These are phyloP conservation scores for Takashimella koratensis DNA, from an alignment of 1,284 basidiomycete species.

Conservation along the genomic window DNA sequence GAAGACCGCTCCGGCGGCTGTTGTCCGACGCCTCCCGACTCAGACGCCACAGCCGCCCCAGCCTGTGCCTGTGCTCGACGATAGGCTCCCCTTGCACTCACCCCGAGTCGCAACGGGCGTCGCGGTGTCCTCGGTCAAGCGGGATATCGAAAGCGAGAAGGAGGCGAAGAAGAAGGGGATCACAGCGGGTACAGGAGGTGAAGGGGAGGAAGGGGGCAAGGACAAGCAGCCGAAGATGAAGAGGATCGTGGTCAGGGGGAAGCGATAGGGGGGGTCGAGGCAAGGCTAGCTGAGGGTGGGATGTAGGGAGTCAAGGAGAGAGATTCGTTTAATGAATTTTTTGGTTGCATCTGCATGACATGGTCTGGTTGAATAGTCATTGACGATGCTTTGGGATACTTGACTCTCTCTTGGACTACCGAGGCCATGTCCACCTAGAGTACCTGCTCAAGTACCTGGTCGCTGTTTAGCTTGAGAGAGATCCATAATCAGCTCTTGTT, in stretches of 20 bases:
- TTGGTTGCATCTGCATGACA: too few species aligned
- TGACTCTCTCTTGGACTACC: too few species aligned
- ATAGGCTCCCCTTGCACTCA: constrained; percentile 46
- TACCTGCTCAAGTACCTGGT: too few species aligned
- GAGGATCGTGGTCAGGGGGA: constrained; percentile 41
- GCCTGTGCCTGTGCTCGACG: constrained; percentile 40
- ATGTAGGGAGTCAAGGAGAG: background rate
- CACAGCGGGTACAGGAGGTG: constrained; percentile 7
- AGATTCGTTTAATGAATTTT: too few species aligned
- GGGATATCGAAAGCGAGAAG: constrained; percentile 47
- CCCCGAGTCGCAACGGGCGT: constrained; percentile 44
- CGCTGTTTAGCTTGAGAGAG: too few species aligned
- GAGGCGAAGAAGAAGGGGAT: constrained; percentile 46
- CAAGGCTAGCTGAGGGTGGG: background rate
- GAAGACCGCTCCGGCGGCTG: background rate
- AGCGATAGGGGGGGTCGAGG: constrained; percentile 22
- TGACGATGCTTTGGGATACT: too few species aligned
- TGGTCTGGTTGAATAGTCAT: too few species aligned
- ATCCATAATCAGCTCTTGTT: too few species aligned
- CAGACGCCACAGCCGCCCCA: constrained; percentile 37
- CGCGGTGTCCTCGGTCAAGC: constrained; percentile 42
- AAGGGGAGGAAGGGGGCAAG: constrained; percentile 19
- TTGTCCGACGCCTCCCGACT: constrained; percentile 15
- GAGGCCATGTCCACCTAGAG: too few species aligned
- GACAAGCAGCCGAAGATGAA: constrained; percentile 43